Percentiles rank a stretch among this genome's conserved stretches.
phyloP scores from a whole-genome alignment of 768 basidiomycete genomes.

The Pleurotus salmoneostramineus region DNA sequence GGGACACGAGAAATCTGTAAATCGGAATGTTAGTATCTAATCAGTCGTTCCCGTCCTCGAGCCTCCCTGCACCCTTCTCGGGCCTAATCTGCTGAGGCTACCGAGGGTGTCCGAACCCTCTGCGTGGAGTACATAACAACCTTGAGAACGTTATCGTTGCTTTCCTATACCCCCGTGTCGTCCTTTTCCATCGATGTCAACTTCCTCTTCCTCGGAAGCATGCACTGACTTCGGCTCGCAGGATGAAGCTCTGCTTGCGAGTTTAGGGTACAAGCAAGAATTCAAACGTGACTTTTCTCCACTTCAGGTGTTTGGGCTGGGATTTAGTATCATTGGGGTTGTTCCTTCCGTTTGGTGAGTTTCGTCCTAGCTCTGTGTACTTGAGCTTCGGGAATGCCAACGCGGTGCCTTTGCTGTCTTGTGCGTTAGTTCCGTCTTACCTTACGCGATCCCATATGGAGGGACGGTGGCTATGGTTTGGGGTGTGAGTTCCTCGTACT shows the following conservation, averaged over 20 bases:
- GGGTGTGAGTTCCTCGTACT: conserved; percentile 33
- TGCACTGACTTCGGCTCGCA: neutral
- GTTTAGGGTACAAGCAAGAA: conserved; percentile 39
- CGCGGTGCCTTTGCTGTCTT: no score
- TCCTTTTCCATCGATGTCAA: no score
- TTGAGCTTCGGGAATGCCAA: neutral
- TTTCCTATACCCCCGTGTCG: no score
- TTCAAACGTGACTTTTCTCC: conserved; percentile 28
- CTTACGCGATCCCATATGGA: conserved; percentile 40
- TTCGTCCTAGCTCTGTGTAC: neutral
- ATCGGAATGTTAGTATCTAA: no score
- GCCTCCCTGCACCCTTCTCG: no score
- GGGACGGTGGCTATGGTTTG: conserved; percentile 44
- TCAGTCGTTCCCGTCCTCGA: no score
- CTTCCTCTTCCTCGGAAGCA: neutral
- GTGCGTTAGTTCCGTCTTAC: conserved; percentile 18
- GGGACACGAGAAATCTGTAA: no score
- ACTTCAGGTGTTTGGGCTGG: conserved; percentile 24
- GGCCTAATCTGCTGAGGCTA: no score
- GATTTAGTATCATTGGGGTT: conserved; percentile 15
- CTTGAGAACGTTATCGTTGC: no score
- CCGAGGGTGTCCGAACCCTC: no score
- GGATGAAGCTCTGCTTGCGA: conserved; percentile 31
- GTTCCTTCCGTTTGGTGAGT: conserved; percentile 17
- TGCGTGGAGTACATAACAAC: no score